Base-by-base conservation (phyloP, 306 rosid species). In the Pterocarpus macrocarpus region DNA sequence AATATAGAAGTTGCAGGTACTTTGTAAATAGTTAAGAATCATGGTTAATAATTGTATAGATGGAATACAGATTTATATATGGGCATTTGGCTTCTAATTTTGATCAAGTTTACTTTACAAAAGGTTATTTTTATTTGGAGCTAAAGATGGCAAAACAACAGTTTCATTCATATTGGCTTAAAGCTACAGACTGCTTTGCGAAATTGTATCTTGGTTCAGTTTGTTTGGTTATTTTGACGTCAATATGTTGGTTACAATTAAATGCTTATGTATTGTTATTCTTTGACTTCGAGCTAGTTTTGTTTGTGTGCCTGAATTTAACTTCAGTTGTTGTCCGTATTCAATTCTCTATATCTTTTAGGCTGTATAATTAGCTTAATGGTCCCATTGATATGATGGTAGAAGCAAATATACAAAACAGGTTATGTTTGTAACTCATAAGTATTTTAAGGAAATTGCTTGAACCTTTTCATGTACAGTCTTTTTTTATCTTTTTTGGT, bases 381-480 rank as follows among this genome's bases (percentile, higher is more conserved):
- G 50, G 61, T 52, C 32, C 33, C 32, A 3, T 22, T 22, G 28
- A 22, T 22, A 38, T 3, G 16, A 8, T 8, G 33, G 49, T 32
- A 58, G 3, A 13, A 80, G 41, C 33, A 66, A 66, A 50, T 34
- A 10, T 56, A 59, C 49, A 41, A 4, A 74, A 17, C 34, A 74
- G 15, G 17, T 43, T 17, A 13, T 56, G 32, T 43, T 65, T 56
- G 52, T 58, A 4, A 30, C 1, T 75, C 8, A 8, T 32, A 2
- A 15, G 75, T 32, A 41, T 34, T 14, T 58, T 36, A 55, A 49
- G 59, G 17, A 49, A 49, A 49, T n/a, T 62, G 34, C 34, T 7
- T 55, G 39, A 30, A 55, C 32, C 34, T 66, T 44, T 34, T 66
- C 14, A 35, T 22, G 12, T 16, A 7, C 16, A 45, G 32, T 69